phyloP scores from a whole-genome alignment of 176 grass and related monocot species.

The Poa annua region DNA sequence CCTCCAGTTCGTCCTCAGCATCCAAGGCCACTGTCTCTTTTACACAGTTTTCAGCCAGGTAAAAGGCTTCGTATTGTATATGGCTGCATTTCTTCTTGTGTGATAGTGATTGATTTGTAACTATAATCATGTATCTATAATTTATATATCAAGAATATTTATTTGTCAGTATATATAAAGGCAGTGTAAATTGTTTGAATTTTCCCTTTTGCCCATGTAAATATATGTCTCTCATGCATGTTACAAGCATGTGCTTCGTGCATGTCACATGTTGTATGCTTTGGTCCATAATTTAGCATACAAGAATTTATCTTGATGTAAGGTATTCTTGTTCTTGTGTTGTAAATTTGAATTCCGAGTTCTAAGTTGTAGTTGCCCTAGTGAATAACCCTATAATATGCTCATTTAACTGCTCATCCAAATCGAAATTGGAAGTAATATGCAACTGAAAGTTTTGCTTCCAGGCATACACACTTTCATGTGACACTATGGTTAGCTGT shows the following conservation, averaged over 20 bases:
- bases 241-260: constrained; percentile 26
- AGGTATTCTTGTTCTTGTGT: not conserved
- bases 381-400: not conserved
- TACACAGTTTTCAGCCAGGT: constrained; percentile 59
- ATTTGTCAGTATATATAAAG: constrained; percentile 38
- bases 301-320: constrained; percentile 24
- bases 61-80: constrained; percentile 44
- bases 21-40: constrained; percentile 66
- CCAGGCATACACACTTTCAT: not conserved
- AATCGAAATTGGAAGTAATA: not conserved
- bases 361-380: not conserved
- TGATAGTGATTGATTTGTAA: constrained; percentile 36
- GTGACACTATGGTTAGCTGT: not conserved
- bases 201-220: constrained; percentile 16
- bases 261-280: constrained; percentile 13
- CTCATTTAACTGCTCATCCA: constrained; percentile 5
- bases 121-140: constrained; percentile 19
- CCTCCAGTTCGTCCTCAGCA: constrained; percentile 63
- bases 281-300: constrained; percentile 9
- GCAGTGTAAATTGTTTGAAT: constrained; percentile 42
- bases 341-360: constrained; percentile 12
- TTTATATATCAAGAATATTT: constrained; percentile 31
- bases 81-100: constrained; percentile 22
- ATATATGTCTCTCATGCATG: not conserved
- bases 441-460: constrained; percentile 13